A percentile compares a stretch with the other conserved stretches of the same genome.
phyloP scores from a whole-genome alignment of 352 stramenopile species.

The Phytophthora pseudosyringae region DNA sequence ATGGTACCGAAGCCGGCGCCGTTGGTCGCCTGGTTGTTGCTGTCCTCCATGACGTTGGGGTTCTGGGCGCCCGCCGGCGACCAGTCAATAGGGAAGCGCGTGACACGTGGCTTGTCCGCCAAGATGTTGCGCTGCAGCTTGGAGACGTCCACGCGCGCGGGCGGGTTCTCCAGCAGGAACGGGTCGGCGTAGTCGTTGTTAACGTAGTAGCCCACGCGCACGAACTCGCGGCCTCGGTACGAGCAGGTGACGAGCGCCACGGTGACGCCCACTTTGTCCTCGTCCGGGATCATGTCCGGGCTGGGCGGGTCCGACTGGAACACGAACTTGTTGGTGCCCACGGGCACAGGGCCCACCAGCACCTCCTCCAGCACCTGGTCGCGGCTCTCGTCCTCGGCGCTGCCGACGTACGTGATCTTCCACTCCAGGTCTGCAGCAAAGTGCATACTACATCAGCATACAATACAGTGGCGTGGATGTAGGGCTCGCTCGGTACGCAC shows the following conservation, averaged over 20 bases:
- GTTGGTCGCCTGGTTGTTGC: conserved; percentile 28
- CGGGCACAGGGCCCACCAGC: conserved; percentile 97
- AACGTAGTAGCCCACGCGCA: conserved; percentile 98
- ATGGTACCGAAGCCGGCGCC: conserved; percentile 30
- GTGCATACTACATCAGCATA: conserved; percentile 2
- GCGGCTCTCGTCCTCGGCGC: conserved; percentile 93
- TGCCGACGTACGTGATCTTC: conserved; percentile 99
- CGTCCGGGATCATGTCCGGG: conserved; percentile 91
- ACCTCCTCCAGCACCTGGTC: conserved; percentile 99
- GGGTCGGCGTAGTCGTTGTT: conserved; percentile 99
- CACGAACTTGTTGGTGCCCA: conserved; percentile 99
- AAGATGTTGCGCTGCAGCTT: conserved; percentile 97
- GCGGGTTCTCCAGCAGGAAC: conserved; percentile 85
- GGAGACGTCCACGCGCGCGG: conserved; percentile 83
- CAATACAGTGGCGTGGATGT: background rate
- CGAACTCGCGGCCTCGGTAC: conserved; percentile 97
- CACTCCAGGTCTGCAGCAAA: conserved; percentile 95
- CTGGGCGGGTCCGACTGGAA: conserved; percentile 96
- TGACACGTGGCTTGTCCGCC: conserved; percentile 96
- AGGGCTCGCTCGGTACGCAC: conserved; percentile 39
- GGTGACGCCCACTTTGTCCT: conserved; percentile 98
- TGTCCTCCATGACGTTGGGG: conserved; percentile 50
- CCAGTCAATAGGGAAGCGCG: conserved; percentile 97
- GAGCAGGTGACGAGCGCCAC: conserved; percentile 98
- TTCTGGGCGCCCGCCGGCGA: conserved; percentile 61